These are phyloP conservation scores for Phytophthora ramorum DNA, from an alignment of 352 stramenopile genomes.

Conservation along the genomic window DNA sequence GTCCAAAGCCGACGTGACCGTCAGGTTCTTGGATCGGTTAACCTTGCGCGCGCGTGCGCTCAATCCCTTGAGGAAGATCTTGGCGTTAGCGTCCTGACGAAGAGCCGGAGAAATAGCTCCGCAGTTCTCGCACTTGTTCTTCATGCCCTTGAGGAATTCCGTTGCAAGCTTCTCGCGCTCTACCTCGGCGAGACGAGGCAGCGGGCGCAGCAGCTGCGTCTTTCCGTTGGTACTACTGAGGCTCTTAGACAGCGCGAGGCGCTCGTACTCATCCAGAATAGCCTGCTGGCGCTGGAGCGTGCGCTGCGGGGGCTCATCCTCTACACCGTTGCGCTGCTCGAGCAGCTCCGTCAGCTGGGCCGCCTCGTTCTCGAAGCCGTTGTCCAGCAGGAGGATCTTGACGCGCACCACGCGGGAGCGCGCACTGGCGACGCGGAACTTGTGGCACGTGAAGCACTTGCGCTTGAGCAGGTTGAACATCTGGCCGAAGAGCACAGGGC, in stretches of 20 bases:
- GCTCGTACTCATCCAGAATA: constrained; percentile 91
- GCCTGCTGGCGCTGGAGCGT: constrained; percentile 85
- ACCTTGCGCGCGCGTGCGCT: constrained; percentile 82
- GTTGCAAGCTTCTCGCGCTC: constrained; percentile 78
- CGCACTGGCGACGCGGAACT: constrained; percentile 89
- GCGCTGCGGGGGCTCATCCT: constrained; percentile 76
- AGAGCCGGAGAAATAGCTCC: constrained; percentile 94
- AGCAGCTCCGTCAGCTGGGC: constrained; percentile 78
- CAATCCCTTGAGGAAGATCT: constrained; percentile 97
- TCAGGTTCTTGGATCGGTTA: constrained; percentile 86
- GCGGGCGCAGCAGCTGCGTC: constrained; percentile 40
- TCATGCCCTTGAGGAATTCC: constrained; percentile 94
- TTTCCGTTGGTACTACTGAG: constrained; percentile 33
- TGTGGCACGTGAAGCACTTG: constrained; percentile 99
- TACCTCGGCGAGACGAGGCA: constrained; percentile 76
- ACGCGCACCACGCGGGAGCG: constrained; percentile 84
- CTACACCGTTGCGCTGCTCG: constrained; percentile 87
- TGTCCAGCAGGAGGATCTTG: constrained; percentile 94
- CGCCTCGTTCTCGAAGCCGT: constrained; percentile 87
- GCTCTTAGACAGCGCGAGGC: constrained; percentile 72
- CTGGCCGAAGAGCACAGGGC: constrained; percentile 96
- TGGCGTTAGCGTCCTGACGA: constrained; percentile 97
- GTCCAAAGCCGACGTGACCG: constrained; percentile 81
- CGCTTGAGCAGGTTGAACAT: constrained; percentile 96
- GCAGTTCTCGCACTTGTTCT: constrained; percentile 97